Evolutionary conservation across 345 rosid species (phyloP).

Genomic region (Citrus reticulata): DNA sequence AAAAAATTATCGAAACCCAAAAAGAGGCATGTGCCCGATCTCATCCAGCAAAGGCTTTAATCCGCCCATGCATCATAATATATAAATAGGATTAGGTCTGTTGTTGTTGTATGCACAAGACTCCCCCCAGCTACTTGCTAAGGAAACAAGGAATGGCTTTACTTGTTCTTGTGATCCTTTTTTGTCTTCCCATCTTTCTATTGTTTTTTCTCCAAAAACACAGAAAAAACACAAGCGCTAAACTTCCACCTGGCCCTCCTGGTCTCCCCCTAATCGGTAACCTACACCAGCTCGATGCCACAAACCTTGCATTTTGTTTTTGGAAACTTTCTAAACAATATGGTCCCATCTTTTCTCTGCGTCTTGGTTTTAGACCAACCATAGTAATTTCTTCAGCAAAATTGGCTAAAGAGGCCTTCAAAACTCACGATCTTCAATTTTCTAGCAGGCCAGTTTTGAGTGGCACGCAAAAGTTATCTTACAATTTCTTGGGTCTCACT

Average conservation of each 20-base stretch:
- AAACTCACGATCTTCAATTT: background rate
- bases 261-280: constrained; percentile 13
- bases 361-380: background rate
- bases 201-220: background rate
- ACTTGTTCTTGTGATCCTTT: background rate
- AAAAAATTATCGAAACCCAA: too few species aligned
- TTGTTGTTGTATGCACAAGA: too few species aligned
- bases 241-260: constrained; percentile 10
- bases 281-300: background rate
- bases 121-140: too few species aligned
- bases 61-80: too few species aligned
- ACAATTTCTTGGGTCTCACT: background rate
- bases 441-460: background rate
- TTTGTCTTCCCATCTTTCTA: background rate
- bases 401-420: background rate
- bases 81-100: too few species aligned
- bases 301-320: background rate
- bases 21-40: too few species aligned
- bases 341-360: constrained; percentile 11
- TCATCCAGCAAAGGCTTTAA: too few species aligned
- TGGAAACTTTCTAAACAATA: constrained; percentile 11
- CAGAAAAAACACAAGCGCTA: background rate
- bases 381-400: constrained; percentile 15
- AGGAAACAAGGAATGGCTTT: too few species aligned
- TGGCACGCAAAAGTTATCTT: background rate